phyloP scores from a whole-genome alignment of 2,329 filamentous ascomycete genomes.

The Metarhizium humberi region DNA sequence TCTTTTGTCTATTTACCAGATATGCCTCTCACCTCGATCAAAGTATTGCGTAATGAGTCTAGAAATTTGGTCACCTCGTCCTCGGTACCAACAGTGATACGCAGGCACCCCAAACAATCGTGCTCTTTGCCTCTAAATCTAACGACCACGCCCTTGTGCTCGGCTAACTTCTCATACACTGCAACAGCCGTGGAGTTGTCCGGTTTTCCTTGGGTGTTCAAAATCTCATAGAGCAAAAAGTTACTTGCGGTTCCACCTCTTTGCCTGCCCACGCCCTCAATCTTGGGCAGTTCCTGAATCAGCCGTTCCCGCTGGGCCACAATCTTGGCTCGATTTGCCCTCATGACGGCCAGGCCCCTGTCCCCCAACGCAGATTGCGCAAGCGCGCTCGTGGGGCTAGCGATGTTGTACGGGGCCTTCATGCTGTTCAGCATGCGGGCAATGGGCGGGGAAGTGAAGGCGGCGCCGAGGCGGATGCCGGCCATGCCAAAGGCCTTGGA shows the following conservation, averaged over 20 bases:
- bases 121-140: conserved; percentile 88
- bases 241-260: conserved; percentile 76
- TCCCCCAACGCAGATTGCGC: conserved; percentile 63
- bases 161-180: conserved; percentile 78
- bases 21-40: conserved; percentile 32
- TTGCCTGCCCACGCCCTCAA: conserved; percentile 72
- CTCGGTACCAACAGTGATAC: conserved; percentile 89
- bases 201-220: conserved; percentile 62
- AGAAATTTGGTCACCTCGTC: conserved; percentile 75
- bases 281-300: conserved; percentile 59
- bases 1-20: not conserved
- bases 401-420: conserved; percentile 95
- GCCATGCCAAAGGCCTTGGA: conserved; percentile 96
- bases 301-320: conserved; percentile 69
- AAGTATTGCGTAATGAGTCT: conserved; percentile 46
- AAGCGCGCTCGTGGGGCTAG: conserved; percentile 75
- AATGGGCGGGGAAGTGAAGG: conserved; percentile 68
- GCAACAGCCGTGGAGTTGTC: conserved; percentile 70
- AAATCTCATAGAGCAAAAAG: conserved; percentile 83
- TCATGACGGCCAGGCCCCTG: conserved; percentile 65
- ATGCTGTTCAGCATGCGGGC: conserved; percentile 78
- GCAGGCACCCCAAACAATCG: conserved; percentile 78
- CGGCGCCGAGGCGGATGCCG: conserved; percentile 81
- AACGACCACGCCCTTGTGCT: conserved; percentile 82
- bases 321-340: conserved; percentile 57